Conservation (phyloP, 2,329 filamentous ascomycete species). For the Epichloe bromicola region DNA sequence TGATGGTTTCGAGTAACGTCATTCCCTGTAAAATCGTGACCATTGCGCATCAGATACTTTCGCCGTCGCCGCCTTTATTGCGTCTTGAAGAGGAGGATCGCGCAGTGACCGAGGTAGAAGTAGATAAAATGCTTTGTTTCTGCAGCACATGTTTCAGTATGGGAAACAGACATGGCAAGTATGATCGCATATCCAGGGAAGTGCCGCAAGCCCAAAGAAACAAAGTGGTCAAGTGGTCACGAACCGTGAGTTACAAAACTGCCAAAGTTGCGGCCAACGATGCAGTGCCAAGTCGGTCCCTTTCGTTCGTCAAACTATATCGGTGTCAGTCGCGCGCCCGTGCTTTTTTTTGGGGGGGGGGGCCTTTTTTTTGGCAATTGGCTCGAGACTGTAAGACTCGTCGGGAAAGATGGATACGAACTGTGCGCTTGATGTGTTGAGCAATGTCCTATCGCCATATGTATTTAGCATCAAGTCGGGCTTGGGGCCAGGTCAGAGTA, state of each 20-base stretch:
- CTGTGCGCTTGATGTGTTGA: slow-evolving; percentile 89
- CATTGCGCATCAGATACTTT: not conserved
- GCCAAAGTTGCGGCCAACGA: slow-evolving; percentile 95
- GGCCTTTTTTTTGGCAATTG: not conserved
- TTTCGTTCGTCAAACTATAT: slow-evolving; percentile 87
- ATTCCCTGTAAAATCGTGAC: not conserved
- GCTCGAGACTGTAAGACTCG: not conserved
- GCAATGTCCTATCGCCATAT: slow-evolving; percentile 64
- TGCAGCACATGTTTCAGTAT: slow-evolving; percentile 23
- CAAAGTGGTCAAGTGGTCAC: slow-evolving; percentile 12
- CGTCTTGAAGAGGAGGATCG: slow-evolving; percentile 97
- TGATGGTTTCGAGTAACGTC: not conserved
- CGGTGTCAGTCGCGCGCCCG: not conserved
- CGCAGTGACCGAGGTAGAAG: slow-evolving; percentile 98
- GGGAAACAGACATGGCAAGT: not conserved
- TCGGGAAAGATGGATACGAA: slow-evolving; percentile 25
- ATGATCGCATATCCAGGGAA: not conserved
- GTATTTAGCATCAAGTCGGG: slow-evolving; percentile 9
- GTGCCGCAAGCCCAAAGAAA: not conserved
- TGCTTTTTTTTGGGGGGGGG: too few relatives aligned
- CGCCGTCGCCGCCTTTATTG: slow-evolving; percentile 42
- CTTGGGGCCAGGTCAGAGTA: not conserved
- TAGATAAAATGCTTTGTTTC: slow-evolving; percentile 99
- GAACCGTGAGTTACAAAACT: slow-evolving; percentile 96
- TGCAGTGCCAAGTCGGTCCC: slow-evolving; percentile 98